Conservation (phyloP, 331 rosid genomes). For the Erythrophleum ivorense region DNA sequence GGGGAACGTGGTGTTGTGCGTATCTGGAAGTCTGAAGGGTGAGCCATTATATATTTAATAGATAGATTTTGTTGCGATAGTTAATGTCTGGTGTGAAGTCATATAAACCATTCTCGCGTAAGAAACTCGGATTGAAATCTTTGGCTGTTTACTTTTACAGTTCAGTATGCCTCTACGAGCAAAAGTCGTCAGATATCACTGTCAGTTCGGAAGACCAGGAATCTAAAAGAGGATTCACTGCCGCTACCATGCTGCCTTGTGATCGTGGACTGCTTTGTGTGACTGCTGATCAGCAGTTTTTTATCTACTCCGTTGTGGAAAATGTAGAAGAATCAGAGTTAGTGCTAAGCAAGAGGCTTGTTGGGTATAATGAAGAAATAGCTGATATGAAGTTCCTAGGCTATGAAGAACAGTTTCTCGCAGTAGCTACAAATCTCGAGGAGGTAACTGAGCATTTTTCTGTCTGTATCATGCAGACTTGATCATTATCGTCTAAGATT, state of each 20-base stretch:
- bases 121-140: too few relatives aligned
- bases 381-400: too few relatives aligned
- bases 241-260: conserved; percentile 65
- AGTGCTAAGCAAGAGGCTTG: conserved; percentile 80
- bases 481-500: too few relatives aligned
- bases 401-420: too few relatives aligned
- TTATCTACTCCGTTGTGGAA: conserved; percentile 80
- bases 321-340: too few relatives aligned
- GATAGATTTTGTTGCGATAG: too few relatives aligned
- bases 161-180: conserved; percentile 81
- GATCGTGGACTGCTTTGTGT: conserved; percentile 87
- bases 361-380: conserved; percentile 82
- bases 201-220: conserved; percentile 55
- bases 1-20: conserved; percentile 90
- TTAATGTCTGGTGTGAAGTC: too few relatives aligned
- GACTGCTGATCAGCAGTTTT: conserved; percentile 88
- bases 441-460: too few relatives aligned
- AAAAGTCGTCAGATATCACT: conserved; percentile 74
- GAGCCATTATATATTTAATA: too few relatives aligned
- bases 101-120: too few relatives aligned
- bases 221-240: conserved; percentile 71
- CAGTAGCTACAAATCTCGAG: conserved; percentile 91
- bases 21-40: conserved; percentile 91
- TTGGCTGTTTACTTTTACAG: too few relatives aligned
- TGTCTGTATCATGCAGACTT: too few relatives aligned